A percentile compares a stretch with the other conserved stretches of the same genome.
Conservation (phyloP, 768 basidiomycete genomes). For the Antrodiella citrinella region DNA sequence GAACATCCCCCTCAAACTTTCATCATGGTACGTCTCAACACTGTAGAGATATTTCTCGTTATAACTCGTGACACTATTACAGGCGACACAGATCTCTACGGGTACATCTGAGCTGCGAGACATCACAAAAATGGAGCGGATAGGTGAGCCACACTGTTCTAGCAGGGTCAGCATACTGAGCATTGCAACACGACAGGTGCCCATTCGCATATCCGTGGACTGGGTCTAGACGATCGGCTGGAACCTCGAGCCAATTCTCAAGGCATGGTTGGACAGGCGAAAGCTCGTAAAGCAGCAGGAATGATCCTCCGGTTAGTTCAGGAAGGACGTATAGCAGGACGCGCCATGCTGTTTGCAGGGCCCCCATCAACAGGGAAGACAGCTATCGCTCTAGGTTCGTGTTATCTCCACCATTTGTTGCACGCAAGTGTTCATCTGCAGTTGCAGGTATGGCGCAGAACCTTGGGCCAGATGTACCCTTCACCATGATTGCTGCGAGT, state of each 20-base stretch:
- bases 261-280: constrained; percentile 96
- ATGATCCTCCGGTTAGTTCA: constrained; percentile 98
- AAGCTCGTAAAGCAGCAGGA: constrained; percentile 95
- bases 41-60: no score
- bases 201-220: constrained; percentile 91
- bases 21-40: no score
- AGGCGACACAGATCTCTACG: constrained; percentile 70
- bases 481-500: constrained; percentile 95
- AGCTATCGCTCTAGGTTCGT: constrained; percentile 90
- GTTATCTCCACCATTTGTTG: constrained; percentile 12
- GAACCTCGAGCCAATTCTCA: constrained; percentile 86
- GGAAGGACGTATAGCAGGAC: constrained; percentile 89
- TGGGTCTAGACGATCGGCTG: constrained; percentile 87
- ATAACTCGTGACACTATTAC: no score
- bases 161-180: neutral
- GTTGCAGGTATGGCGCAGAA: constrained; percentile 88
- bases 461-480: constrained; percentile 89
- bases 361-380: constrained; percentile 98
- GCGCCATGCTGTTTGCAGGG: constrained; percentile 95
- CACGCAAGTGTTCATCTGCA: neutral
- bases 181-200: constrained; percentile 53
- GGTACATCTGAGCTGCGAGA: constrained; percentile 76
- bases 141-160: constrained; percentile 41
- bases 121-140: constrained; percentile 90
- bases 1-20: no score